Conservation (phyloP, 2,329 filamentous ascomycete species). For the Cercospora beticola region DNA sequence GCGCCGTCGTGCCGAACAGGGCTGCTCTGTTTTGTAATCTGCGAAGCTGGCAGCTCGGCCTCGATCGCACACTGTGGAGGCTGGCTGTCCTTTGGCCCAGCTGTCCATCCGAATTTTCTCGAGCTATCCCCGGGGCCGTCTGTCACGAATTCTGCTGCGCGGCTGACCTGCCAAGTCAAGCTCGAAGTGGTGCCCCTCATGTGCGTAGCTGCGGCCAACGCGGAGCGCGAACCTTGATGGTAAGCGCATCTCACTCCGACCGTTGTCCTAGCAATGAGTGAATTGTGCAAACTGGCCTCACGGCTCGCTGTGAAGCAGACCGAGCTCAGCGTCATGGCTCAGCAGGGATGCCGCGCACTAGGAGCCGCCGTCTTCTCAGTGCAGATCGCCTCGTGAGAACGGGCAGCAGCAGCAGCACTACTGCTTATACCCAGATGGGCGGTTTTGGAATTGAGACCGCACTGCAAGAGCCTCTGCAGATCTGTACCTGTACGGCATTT, state of each 20-base stretch:
- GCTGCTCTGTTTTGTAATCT: slow-evolving; percentile 8
- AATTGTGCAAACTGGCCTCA: not conserved
- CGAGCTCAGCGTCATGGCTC: not conserved
- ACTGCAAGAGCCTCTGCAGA: slow-evolving; percentile 10
- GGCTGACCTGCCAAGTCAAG: slow-evolving; percentile 1
- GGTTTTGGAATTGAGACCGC: not conserved
- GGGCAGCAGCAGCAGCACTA: not conserved
- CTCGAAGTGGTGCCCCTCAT: not conserved
- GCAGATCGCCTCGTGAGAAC: not conserved
- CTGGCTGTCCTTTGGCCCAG: not conserved
- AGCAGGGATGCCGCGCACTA: slow-evolving; percentile 2
- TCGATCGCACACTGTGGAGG: not conserved
- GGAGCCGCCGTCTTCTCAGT: not conserved
- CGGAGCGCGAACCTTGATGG: not conserved
- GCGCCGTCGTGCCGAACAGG: not conserved
- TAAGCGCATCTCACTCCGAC: not conserved
- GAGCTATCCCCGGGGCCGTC: slow-evolving; percentile 19
- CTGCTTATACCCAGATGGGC: not conserved
- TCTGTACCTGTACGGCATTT: not conserved
- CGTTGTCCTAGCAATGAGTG: not conserved
- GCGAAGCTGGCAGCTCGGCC: not conserved
- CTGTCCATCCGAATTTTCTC: slow-evolving; percentile 4
- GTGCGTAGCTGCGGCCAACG: not conserved
- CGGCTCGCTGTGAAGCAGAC: slow-evolving; percentile 3
- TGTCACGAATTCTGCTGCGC: not conserved